Evolutionary conservation across 2,329 filamentous ascomycete genomes (phyloP).

Genomic region (Fonsecaea multimorphosa): DNA sequence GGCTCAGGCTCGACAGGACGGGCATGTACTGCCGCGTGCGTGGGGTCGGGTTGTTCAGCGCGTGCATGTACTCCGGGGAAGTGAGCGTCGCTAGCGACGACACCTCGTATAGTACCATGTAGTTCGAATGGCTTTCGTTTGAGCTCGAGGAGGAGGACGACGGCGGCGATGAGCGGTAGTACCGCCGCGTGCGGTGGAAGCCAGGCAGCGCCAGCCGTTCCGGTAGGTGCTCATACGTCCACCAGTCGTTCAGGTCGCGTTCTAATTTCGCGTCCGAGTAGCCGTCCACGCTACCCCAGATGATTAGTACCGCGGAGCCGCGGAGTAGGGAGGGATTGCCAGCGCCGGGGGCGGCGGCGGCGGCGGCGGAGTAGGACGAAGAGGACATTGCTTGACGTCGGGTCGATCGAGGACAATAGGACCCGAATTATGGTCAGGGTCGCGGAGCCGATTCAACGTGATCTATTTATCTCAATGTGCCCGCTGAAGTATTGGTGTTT

Average conservation of each 20-base stretch:
- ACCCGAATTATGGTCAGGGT: neutral
- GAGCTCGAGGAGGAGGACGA: too few relatives aligned
- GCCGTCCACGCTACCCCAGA: conserved; percentile 22
- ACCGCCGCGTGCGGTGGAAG: conserved; percentile 26
- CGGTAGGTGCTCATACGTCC: conserved; percentile 30
- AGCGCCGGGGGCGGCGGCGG: too few relatives aligned
- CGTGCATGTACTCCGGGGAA: conserved; percentile 23
- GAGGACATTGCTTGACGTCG: conserved; percentile 8
- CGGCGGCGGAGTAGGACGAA: too few relatives aligned
- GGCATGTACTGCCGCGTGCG: conserved; percentile 75
- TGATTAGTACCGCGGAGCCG: conserved; percentile 25
- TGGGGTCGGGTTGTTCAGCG: conserved; percentile 47
- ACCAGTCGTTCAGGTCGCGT: conserved; percentile 28
- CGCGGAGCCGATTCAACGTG: neutral
- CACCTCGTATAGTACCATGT: conserved; percentile 26
- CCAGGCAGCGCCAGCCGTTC: conserved; percentile 26
- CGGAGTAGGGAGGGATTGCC: conserved; percentile 14
- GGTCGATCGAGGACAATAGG: neutral
- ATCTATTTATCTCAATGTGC: neutral
- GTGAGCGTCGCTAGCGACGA: conserved; percentile 21
- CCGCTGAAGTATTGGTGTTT: neutral
- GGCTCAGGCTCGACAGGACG: conserved; percentile 38
- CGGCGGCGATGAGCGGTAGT: conserved; percentile 5
- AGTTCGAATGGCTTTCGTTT: conserved; percentile 18
- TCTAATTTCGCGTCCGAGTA: neutral